These are phyloP conservation scores for Peniophora sp. DNA, from an alignment of 1,284 basidiomycete species.

Conservation along the genomic window DNA sequence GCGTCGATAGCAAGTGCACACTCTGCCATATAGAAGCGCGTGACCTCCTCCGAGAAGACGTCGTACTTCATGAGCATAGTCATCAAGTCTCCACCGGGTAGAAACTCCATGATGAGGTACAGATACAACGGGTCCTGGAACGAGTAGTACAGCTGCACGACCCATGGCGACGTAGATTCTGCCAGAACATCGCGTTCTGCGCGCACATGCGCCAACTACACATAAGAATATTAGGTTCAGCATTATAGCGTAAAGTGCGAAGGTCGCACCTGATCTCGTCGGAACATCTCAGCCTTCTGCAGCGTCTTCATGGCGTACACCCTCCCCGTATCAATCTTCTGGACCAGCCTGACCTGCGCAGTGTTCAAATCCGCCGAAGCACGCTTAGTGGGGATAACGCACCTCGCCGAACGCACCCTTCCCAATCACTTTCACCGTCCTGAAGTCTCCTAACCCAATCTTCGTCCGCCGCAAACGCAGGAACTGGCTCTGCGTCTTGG, in stretches of 20 bases:
- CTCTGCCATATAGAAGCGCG: constrained; percentile 99
- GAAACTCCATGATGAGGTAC: constrained; percentile 98
- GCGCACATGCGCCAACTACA: constrained; percentile 90
- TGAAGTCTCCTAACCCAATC: constrained; percentile 83
- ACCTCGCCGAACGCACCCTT: constrained; percentile 94
- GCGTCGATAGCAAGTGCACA: constrained; percentile 87
- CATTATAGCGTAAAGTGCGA: neutral
- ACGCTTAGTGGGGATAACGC: constrained; percentile 11
- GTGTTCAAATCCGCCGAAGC: neutral
- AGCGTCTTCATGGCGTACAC: constrained; percentile 99
- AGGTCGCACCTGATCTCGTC: constrained; percentile 83
- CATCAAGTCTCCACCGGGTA: constrained; percentile 98
- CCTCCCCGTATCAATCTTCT: constrained; percentile 95
- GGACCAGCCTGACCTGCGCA: constrained; percentile 81
- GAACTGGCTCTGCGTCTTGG: constrained; percentile 80
- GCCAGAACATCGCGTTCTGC: constrained; percentile 98
- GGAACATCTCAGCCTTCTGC: constrained; percentile 98
- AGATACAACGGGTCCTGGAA: constrained; percentile 98
- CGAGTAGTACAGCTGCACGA: constrained; percentile 96
- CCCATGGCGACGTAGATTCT: constrained; percentile 97
- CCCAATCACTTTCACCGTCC: constrained; percentile 91
- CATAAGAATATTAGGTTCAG: constrained; percentile 3
- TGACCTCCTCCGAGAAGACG: constrained; percentile 97
- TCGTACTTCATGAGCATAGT: constrained; percentile 99
- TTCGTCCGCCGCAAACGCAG: constrained; percentile 75